phyloP scores from a whole-genome alignment of 2,329 filamentous ascomycete genomes.

The Ophiostoma pallidulum region DNA sequence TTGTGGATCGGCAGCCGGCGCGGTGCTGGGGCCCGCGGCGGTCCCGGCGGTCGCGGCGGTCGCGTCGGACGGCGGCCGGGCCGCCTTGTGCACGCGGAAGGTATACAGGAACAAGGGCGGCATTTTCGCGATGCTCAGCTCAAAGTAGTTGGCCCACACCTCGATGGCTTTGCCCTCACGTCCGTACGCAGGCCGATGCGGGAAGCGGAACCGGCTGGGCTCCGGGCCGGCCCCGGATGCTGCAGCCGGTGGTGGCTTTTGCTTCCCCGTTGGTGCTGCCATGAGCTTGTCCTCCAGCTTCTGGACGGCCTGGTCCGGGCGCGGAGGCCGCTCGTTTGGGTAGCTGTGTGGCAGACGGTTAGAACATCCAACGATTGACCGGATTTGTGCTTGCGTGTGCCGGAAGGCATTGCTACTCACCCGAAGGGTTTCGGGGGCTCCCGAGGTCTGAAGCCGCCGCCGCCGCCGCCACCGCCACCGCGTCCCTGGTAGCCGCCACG shows the following conservation, averaged over 20 bases:
- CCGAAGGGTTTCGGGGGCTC: not conserved
- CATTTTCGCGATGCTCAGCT: constrained; percentile 28
- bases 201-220: constrained; percentile 23
- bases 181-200: constrained; percentile 42
- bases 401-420: not conserved
- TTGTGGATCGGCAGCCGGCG: too few species aligned
- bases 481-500: constrained; percentile 11
- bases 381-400: too few species aligned
- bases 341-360: constrained; percentile 6
- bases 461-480: constrained; percentile 3
- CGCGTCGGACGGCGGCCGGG: constrained; percentile 15
- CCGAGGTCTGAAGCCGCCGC: constrained; percentile 1
- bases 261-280: not conserved
- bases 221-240: not conserved
- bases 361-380: not conserved
- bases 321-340: constrained; percentile 6
- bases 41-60: too few species aligned
- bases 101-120: constrained; percentile 35
- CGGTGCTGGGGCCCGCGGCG: too few species aligned
- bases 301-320: constrained; percentile 23
- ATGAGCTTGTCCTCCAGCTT: constrained; percentile 20
- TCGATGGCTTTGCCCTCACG: constrained; percentile 29
- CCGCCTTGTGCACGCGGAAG: constrained; percentile 26
- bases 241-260: not conserved
- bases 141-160: constrained; percentile 49